Evolutionary conservation across 2,329 filamentous ascomycete genomes (phyloP), one percentile per base, ranked within the genome.

Genomic region (Neofusicoccum sp.): DNA sequence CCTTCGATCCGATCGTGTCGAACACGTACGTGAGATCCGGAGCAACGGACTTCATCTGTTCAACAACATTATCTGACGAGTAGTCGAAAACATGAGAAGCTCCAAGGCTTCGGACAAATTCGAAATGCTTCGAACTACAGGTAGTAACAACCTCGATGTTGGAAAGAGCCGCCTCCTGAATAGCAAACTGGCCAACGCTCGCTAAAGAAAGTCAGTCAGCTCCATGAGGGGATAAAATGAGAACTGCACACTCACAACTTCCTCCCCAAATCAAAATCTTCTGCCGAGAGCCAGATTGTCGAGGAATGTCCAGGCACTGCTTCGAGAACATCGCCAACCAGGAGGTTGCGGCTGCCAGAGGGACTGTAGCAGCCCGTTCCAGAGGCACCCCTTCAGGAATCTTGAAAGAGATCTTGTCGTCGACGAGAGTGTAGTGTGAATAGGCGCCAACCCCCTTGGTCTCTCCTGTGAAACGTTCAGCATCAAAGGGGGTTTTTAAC

Each of bases 231-330:
- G 14, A 16, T 9, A 28, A 30, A 11, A 36, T 45, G 3, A 28
- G 34, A n/a, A 3, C 7, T 11, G 1, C 14, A 16, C 7, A 66
- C 69, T 67, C 69, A 73, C 77, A 79, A 38, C 76, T 79, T 34
- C 77, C 78, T 24, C 76, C 78, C 75, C 76, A 81, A 12, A 80
- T 69, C 4, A 81, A 67, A 3, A 81, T 65, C 30, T 64, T 68
- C 6, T 9, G 47, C 44, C 11, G 6, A 7, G 14, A 14, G n/a
- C 14, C 51, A 62, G 11, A 8, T 4, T 33, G 64, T 61, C 61
- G 72, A 53, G 60, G 59, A 24, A 79, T 73, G n/a, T 63, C 62
- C 7, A 80, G 65, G 38, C 71, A 75, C 2, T 69, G 65, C 41
- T 71, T 70, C 0, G 76, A 78, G 53, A 76, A 79, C 0, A 79